Evolutionary conservation across 2,329 filamentous ascomycete species (phyloP).

Genomic region (Penicillium hordei): DNA sequence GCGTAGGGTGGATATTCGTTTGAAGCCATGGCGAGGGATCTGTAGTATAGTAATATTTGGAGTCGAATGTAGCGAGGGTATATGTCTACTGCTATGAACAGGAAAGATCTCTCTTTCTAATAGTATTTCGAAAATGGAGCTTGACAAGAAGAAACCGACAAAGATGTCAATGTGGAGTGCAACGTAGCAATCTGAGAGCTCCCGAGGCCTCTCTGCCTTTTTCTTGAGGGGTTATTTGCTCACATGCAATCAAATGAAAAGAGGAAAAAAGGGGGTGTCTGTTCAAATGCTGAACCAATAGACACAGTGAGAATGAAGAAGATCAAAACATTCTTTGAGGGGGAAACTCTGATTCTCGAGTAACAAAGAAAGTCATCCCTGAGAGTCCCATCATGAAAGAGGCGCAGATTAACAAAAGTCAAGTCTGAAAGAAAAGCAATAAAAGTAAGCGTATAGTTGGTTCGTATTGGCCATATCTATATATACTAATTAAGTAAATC

Average conservation of each 20-base stretch:
- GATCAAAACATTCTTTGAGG: neutral
- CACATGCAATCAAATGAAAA: neutral
- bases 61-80: neutral
- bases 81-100: neutral
- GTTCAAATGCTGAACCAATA: neutral
- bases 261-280: neutral
- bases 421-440: neutral
- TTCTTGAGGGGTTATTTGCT: neutral
- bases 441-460: neutral
- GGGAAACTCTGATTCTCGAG: neutral
- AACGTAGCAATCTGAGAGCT: neutral
- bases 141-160: no score
- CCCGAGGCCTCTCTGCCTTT: neutral
- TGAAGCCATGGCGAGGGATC: neutral
- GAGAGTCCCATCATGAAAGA: neutral
- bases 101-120: neutral
- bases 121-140: no score
- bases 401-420: neutral
- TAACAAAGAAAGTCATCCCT: slow-evolving; percentile 3
- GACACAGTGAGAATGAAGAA: neutral
- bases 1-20: slow-evolving; percentile 28
- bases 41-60: neutral
- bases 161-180: neutral
- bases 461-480: slow-evolving; percentile 11
- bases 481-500: slow-evolving; percentile 10